Evolutionary conservation across 2,329 filamentous ascomycete species (phyloP).

Genomic region (Colletotrichum sp.): DNA sequence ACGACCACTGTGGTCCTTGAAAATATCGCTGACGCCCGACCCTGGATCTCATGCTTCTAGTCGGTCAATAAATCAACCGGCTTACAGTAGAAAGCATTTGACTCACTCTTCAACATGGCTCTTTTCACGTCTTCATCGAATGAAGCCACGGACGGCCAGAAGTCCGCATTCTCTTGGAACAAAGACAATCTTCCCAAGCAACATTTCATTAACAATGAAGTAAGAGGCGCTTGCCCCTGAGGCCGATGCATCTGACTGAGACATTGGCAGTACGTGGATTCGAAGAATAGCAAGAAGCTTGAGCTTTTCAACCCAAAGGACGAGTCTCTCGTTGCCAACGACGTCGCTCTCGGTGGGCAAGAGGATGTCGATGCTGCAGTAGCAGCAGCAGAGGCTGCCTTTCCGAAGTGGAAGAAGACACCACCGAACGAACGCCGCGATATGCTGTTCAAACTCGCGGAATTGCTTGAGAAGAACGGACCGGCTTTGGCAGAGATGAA

Average conservation of each 20-base stretch:
- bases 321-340: conserved; percentile 51
- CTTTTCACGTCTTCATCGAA: conserved; percentile 28
- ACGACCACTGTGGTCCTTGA: background rate
- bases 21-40: background rate
- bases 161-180: conserved; percentile 27
- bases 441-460: conserved; percentile 49
- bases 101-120: conserved; percentile 21
- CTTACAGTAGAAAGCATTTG: background rate
- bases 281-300: conserved; percentile 48
- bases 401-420: conserved; percentile 45
- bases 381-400: conserved; percentile 51
- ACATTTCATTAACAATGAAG: conserved; percentile 43
- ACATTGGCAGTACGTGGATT: conserved; percentile 40
- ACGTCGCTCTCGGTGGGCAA: conserved; percentile 50
- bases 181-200: conserved; percentile 38
- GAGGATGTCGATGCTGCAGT: conserved; percentile 54
- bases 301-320: conserved; percentile 55
- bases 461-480: conserved; percentile 42
- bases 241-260: background rate
- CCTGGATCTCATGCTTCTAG: background rate
- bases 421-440: conserved; percentile 38
- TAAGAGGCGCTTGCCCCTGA: background rate
- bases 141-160: background rate
- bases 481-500: conserved; percentile 42
- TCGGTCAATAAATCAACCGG: background rate